Base-by-base conservation (phyloP, 1,284 basidiomycete species). In the Malassezia cuniculi region DNA sequence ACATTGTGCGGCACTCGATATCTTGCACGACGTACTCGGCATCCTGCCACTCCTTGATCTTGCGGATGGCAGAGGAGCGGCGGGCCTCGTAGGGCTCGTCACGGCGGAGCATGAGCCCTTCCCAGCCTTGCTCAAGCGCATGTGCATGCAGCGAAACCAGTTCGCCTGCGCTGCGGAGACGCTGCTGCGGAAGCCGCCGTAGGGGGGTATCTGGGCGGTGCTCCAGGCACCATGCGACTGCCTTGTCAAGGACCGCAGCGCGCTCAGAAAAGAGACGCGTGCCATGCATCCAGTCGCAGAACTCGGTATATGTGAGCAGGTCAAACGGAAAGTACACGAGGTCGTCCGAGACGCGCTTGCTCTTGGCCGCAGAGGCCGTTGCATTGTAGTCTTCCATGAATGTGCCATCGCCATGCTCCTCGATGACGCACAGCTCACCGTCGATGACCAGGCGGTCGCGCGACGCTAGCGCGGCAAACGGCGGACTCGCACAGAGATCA, bases 281-380 rank as follows among this genome's bases (percentile, higher is more conserved):
- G n/a, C n/a, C n/a, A n/a, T n/a, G n/a, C n/a, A n/a, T n/a, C 56
- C 56, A 56, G 11, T 39, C 19, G 14, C 35, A 33, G 14, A 57
- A 57, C 27, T 52, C 52, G n/a, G 47, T 36, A 27, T 52, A n/a
- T 9, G 50, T 48, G 22, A 59, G 37, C 26, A 51, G 31, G 17
- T 59, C 57, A 21, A 59, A 57, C 0, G 54, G 52, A 32, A 51
- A 57, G 22, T 47, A 54, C 2, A 48, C 40, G 11, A 55, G 48
- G 21, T 46, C 34, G 25, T 48, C 27, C n/a, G 28, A 41, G 25
- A 27, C 39, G 14, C 47, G 36, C 36, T 48, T 47, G 22, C 46
- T 39, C 16, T 40, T 48, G 27, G 54, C 31, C 3, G 16, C 19
- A 17, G 42, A 45, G 31, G 31, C 50, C 0, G 54, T 51, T 1